Percentiles rank a stretch among this genome's conserved stretches.
These are phyloP conservation scores for Rhododendron vialii DNA, from an alignment of 148 eudicot genomes.

Conservation along the genomic window DNA sequence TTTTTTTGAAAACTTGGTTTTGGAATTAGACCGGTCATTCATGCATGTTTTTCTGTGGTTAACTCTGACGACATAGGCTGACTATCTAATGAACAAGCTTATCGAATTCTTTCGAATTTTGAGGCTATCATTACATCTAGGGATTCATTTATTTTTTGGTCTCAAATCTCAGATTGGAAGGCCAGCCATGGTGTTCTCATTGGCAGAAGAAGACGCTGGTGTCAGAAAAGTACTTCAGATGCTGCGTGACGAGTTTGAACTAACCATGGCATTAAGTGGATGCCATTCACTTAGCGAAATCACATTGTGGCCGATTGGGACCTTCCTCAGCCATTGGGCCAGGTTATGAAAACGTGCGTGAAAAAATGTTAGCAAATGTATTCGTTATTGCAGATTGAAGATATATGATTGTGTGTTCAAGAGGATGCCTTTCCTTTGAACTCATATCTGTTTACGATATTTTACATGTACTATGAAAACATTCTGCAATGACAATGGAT, in stretches of 20 bases:
- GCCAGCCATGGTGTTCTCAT: slow-evolving; percentile 78
- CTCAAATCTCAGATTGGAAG: slow-evolving; percentile 63
- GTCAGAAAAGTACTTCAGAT: slow-evolving; percentile 78
- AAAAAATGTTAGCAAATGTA: not conserved
- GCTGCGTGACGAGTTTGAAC: slow-evolving; percentile 89
- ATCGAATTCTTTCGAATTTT: not conserved
- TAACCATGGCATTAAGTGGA: slow-evolving; percentile 95
- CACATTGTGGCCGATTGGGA: slow-evolving; percentile 82
- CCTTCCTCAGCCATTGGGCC: slow-evolving; percentile 37
- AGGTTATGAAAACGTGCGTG: slow-evolving; percentile 31
- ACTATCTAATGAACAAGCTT: not conserved
- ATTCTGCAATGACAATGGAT: not conserved
- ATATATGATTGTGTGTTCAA: not conserved
- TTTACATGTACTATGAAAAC: not conserved
- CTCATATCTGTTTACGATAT: not conserved
- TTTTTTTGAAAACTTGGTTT: too few relatives aligned
- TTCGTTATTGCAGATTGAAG: not conserved
- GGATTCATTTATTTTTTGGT: not conserved
- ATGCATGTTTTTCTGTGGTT: not conserved
- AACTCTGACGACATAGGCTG: not conserved
- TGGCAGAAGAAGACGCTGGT: slow-evolving; percentile 93
- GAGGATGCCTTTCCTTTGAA: slow-evolving; percentile 18
- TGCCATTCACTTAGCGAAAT: slow-evolving; percentile 75
- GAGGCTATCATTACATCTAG: too few relatives aligned
- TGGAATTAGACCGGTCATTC: not conserved